phyloP scores from a whole-genome alignment of 306 rosid species.

The Cicer judaicum region DNA sequence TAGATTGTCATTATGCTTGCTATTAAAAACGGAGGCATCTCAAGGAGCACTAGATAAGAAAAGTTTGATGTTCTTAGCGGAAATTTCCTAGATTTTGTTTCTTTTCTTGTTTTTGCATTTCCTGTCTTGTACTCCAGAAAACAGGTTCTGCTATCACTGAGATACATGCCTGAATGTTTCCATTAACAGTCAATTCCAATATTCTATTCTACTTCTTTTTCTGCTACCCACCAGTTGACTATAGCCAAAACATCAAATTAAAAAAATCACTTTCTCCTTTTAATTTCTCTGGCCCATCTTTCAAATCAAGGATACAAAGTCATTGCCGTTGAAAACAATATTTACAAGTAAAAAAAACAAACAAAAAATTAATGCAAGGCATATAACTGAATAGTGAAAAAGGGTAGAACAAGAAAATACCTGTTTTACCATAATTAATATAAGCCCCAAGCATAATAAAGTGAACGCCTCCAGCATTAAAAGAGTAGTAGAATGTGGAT shows the following conservation, averaged over 20 bases:
- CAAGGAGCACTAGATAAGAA: neutral
- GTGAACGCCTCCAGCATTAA: slow-evolving; percentile 87
- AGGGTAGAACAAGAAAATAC: slow-evolving; percentile 41
- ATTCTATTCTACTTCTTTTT: neutral
- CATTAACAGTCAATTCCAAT: neutral
- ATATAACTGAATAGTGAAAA: slow-evolving; percentile 19
- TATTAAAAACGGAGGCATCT: no score
- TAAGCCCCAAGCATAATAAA: slow-evolving; percentile 92
- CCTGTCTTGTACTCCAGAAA: neutral
- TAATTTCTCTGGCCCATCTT: slow-evolving; percentile 3
- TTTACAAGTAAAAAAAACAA: neutral
- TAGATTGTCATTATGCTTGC: neutral
- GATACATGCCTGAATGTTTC: neutral
- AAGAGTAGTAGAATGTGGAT: slow-evolving; percentile 81
- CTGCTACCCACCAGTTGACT: slow-evolving; percentile 10
- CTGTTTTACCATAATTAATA: slow-evolving; percentile 58
- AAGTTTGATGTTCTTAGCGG: neutral
- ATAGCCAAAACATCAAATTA: slow-evolving; percentile 15
- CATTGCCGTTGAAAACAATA: slow-evolving; percentile 7
- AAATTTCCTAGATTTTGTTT: neutral
- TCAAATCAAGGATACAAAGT: slow-evolving; percentile 22
- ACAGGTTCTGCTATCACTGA: neutral
- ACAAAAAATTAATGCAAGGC: slow-evolving; percentile 13
- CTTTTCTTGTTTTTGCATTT: neutral
- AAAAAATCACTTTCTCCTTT: slow-evolving; percentile 7